Evolutionary conservation across 305 asterid genomes (phyloP), one percentile per base, ranked within the genome.

Genomic region (Fraxinus nigra): DNA sequence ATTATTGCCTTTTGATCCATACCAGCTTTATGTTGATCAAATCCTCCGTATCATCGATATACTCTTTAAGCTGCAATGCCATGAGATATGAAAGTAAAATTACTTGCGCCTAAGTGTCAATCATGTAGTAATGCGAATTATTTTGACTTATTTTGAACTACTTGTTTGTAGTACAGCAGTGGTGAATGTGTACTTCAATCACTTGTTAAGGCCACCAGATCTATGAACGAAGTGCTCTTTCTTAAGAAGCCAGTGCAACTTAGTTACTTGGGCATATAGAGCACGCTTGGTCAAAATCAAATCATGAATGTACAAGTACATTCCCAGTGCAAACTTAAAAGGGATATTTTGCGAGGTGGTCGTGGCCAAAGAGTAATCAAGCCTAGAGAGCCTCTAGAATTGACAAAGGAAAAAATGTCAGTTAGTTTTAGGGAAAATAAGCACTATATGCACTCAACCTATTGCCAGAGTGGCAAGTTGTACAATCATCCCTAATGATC

Each of bases 31-130:
- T 88, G 92, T 93, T 97, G 93, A 97, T 94, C 37, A 97, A 90
- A 89, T 94, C 99, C 92, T 97, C 98, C 0, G 98, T 97, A 82
- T 97, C 99, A 38, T 97, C 98, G 24, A 97, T 97, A 67, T 94
- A 97, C 85, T 96, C 99, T 88, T 95, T 97, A 81, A 97, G 99
- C 99, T 95, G 97, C 90, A 86, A 14, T 5, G 22, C 74, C 80
- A 81, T 10, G 43, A 65, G 80, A 84, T 80, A 77, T 1, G 18
- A 37, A 80, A 38, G 76, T 54, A 61, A 77, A 76, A 75, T 51
- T 80, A 34, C 24, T 18, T 72, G 1, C 5, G 34, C 32, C 59
- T 24, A 76, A 72, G 28, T 51, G 74, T 75, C 76, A 40, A 76
- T 77, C 34, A 73, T 78, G 69, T 37, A 75, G 37, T 24, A 77